Evolutionary conservation across 768 basidiomycete genomes (phyloP).

Genomic region (Xerocomus potaroensis): DNA sequence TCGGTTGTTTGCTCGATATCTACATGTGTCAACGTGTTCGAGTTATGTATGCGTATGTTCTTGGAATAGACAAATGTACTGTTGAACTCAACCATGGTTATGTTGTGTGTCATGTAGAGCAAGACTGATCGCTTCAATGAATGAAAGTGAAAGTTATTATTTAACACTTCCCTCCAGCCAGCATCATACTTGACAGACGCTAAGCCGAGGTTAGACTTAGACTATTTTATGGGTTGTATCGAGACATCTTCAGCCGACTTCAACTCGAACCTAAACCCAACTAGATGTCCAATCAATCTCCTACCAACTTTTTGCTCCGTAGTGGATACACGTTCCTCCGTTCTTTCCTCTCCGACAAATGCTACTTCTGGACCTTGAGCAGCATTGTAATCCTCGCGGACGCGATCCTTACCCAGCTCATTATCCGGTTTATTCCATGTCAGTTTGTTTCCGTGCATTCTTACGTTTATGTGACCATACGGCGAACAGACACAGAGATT

Average conservation of each 20-base stretch:
- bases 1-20: conserved; percentile 16
- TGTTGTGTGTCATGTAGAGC: too few relatives aligned
- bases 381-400: conserved; percentile 67
- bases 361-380: conserved; percentile 67
- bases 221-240: too few relatives aligned
- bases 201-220: too few relatives aligned
- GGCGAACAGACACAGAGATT: conserved; percentile 85
- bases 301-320: not conserved
- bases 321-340: conserved; percentile 5
- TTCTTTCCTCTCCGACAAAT: conserved; percentile 42
- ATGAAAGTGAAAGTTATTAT: too few relatives aligned
- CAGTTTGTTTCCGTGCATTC: conserved; percentile 29
- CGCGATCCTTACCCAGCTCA: conserved; percentile 70
- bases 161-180: too few relatives aligned
- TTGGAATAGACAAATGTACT: not conserved
- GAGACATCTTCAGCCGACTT: too few relatives aligned
- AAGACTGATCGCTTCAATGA: too few relatives aligned
- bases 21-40: conserved; percentile 4
- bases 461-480: conserved; percentile 13
- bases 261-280: too few relatives aligned
- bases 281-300: conserved; percentile 6
- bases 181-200: too few relatives aligned
- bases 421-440: conserved; percentile 84
- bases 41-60: conserved; percentile 16
- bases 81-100: too few relatives aligned